Evolutionary conservation across 2,329 filamentous ascomycete species (phyloP).

Genomic region (Penicillium hordei): DNA sequence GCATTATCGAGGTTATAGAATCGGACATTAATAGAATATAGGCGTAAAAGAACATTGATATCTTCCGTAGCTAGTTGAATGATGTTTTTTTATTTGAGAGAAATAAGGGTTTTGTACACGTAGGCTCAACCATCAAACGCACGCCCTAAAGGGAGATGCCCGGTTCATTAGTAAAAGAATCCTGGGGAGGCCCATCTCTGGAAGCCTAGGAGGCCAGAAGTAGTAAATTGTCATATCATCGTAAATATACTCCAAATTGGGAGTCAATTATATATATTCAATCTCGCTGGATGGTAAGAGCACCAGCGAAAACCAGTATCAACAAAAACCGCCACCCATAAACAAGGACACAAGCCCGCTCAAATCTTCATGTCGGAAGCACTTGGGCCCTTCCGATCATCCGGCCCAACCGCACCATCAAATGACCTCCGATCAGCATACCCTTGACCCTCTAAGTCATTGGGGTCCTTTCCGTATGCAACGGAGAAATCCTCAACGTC

Average conservation of each 20-base stretch:
- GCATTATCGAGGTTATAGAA: no score
- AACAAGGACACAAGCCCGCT: background rate
- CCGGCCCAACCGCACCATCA: conserved; percentile 8
- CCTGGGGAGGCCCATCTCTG: background rate
- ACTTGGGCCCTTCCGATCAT: conserved; percentile 26
- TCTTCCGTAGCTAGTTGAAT: no score
- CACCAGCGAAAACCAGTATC: background rate
- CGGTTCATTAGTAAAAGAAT: background rate
- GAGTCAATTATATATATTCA: background rate
- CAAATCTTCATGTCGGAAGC: conserved; percentile 15
- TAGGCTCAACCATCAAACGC: no score
- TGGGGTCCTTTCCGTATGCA: conserved; percentile 34
- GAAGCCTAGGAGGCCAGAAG: background rate
- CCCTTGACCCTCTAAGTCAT: conserved; percentile 27
- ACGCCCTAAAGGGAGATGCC: no score
- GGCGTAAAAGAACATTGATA: no score
- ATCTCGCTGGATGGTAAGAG: background rate
- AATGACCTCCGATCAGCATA: conserved; percentile 12
- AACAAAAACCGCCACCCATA: background rate
- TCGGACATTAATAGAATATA: no score
- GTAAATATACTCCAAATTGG: conserved; percentile 5
- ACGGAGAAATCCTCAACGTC: conserved; percentile 33
- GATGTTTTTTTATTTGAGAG: no score
- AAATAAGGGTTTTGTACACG: no score
- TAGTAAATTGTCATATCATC: conserved; percentile 14